These are phyloP conservation scores for Magnaporthiopsis poae DNA, from an alignment of 2,329 filamentous ascomycete species.

Conservation along the genomic window DNA sequence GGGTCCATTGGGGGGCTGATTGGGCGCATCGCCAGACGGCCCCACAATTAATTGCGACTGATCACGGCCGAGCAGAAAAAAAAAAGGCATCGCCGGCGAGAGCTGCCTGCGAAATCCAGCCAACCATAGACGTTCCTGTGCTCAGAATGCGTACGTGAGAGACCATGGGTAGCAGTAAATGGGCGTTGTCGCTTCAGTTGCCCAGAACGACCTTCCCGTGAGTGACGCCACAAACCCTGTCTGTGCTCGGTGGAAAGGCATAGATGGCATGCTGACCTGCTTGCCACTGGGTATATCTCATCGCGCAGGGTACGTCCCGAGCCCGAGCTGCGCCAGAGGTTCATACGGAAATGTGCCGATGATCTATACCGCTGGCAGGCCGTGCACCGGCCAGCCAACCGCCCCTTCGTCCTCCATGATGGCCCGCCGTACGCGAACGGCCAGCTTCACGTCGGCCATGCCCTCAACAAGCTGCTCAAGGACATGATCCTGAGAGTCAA, in stretches of 20 bases:
- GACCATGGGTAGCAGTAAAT: constrained; percentile 44
- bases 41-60: not conserved
- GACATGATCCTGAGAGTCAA: constrained; percentile 81
- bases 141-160: constrained; percentile 9
- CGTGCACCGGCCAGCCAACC: constrained; percentile 38
- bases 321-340: constrained; percentile 38
- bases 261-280: not conserved
- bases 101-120: not conserved
- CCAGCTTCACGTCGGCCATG: constrained; percentile 80
- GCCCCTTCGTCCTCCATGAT: constrained; percentile 78
- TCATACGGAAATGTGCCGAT: constrained; percentile 72
- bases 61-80: not conserved
- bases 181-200: constrained; percentile 65
- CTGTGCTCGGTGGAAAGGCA: not conserved
- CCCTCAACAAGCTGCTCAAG: constrained; percentile 93
- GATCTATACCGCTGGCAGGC: constrained; percentile 84
- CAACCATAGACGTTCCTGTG: constrained; percentile 1
- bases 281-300: not conserved
- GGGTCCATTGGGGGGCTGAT: not conserved
- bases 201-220: constrained; percentile 67
- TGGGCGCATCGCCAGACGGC: not conserved
- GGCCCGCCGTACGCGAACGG: constrained; percentile 96
- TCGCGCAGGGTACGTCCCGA: constrained; percentile 40
- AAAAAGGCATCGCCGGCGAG: not conserved
- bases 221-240: constrained; percentile 18